These are phyloP conservation scores for Retiboletus flavoniger DNA, from an alignment of 1,284 basidiomycete genomes.

Conservation along the genomic window DNA sequence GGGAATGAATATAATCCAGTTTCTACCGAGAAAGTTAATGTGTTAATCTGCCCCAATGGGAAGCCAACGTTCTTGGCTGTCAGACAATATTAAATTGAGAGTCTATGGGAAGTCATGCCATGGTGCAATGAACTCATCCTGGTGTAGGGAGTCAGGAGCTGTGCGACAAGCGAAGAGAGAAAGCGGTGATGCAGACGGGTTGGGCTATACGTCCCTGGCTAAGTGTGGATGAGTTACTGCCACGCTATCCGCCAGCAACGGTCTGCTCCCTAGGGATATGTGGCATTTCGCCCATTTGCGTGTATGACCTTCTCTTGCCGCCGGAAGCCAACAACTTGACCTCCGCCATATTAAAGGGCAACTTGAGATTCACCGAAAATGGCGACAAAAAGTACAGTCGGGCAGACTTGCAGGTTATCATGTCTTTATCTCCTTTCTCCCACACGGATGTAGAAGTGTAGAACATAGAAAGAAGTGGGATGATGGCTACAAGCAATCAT, in stretches of 20 bases:
- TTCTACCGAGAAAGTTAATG: no score
- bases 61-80: neutral
- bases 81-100: neutral
- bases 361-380: constrained; percentile 74
- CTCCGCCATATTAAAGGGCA: constrained; percentile 38
- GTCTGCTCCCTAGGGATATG: neutral
- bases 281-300: neutral
- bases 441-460: no score
- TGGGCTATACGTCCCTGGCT: neutral
- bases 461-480: neutral
- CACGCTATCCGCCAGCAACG: no score
- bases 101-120: no score
- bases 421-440: no score
- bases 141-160: neutral
- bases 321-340: no score
- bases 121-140: neutral
- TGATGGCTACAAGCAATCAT: neutral
- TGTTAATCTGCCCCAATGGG: no score
- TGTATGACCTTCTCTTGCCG: no score
- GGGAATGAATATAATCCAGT: no score
- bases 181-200: neutral
- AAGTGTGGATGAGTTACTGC: no score
- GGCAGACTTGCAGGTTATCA: constrained; percentile 55
- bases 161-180: neutral
- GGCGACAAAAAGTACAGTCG: constrained; percentile 69